Evolutionary conservation across 345 rosid species (phyloP), one percentile per base, ranked within the genome.

Genomic region (Carallia brachiata): DNA sequence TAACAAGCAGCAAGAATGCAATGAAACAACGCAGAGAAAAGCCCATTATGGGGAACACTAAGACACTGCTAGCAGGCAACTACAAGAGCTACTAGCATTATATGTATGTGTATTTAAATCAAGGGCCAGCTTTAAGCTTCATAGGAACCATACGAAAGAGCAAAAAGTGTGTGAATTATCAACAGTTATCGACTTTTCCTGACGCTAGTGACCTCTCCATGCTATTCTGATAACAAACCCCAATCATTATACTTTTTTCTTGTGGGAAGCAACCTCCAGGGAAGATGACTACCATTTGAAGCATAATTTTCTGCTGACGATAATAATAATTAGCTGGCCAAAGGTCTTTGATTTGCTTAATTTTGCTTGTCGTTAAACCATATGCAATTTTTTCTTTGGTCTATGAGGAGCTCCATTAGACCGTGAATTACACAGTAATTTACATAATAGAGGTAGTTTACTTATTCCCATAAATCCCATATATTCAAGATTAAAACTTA

Each of bases 201-300:
- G 65, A 60, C 72, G 72, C 65, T 27, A 59, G 13, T 48, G 57
- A 47, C 34, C 15, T 60, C 55, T 47, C 57, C 58, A 59, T 61
- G 13, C 58, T 3, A 12, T 39, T 27, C 70, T 19, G 23, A 23
- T 55, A 55, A 69, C 72, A 48, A 61, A 69, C 58, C 63, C 36
- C 65, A 8, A 69, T 69, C 50, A 32, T 50, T 50, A 19, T 13
- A 4, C 2, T 0, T 3, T 47, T 27, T 61, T 1, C n/a, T 31
- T 31, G 18, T 48, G 50, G 65, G 64, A 69, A 60, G 66, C 65
- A 69, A 60, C 65, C 13, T 69, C 56, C 32, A 60, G 72, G 50
- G 34, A 50, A 19, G 52, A 65, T 6, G 18, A 44, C 27, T 30
- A 30, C 55, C 37, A 30, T 5, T 48, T 65, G 2, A 40, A 50